These are phyloP conservation scores for Obelidium mucronatum DNA, from an alignment of 192 early-diverging fungal species.

Conservation along the genomic window DNA sequence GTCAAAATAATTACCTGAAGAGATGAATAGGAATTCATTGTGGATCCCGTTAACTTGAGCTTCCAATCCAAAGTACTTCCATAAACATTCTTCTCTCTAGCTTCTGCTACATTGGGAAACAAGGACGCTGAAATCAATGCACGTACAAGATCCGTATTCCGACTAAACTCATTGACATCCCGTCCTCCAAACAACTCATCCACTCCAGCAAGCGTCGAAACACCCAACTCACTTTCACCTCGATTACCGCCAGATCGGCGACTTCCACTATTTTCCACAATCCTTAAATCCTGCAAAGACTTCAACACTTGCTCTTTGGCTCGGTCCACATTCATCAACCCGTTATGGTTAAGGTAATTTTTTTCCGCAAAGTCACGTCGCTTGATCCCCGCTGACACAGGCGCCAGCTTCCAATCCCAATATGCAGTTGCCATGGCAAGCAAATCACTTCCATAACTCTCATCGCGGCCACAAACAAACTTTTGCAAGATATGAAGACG, in stretches of 20 bases:
- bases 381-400: background rate
- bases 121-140: slow-evolving; percentile 47
- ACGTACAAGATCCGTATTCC: slow-evolving; percentile 41
- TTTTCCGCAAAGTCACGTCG: slow-evolving; percentile 37
- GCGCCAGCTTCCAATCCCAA: slow-evolving; percentile 42
- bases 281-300: slow-evolving; percentile 45
- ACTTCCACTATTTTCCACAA: slow-evolving; percentile 17
- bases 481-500: slow-evolving; percentile 42
- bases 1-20: slow-evolving; percentile 22
- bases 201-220: background rate
- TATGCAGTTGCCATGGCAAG: slow-evolving; percentile 48
- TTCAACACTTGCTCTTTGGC: slow-evolving; percentile 45
- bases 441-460: slow-evolving; percentile 48
- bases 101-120: slow-evolving; percentile 59
- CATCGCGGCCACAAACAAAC: slow-evolving; percentile 33
- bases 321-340: slow-evolving; percentile 47
- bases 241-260: background rate
- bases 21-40: slow-evolving; percentile 43
- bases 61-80: slow-evolving; percentile 29
- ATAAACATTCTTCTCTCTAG: slow-evolving; percentile 51
- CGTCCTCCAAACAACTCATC: slow-evolving; percentile 20
- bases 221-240: background rate
- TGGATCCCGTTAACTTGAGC: slow-evolving; percentile 45
- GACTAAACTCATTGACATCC: slow-evolving; percentile 30
- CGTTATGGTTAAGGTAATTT: slow-evolving; percentile 45